A percentile compares a stretch with the other conserved stretches of the same genome.
phyloP scores from a whole-genome alignment of 352 stramenopile species.

The Pythium phragmiticola region DNA sequence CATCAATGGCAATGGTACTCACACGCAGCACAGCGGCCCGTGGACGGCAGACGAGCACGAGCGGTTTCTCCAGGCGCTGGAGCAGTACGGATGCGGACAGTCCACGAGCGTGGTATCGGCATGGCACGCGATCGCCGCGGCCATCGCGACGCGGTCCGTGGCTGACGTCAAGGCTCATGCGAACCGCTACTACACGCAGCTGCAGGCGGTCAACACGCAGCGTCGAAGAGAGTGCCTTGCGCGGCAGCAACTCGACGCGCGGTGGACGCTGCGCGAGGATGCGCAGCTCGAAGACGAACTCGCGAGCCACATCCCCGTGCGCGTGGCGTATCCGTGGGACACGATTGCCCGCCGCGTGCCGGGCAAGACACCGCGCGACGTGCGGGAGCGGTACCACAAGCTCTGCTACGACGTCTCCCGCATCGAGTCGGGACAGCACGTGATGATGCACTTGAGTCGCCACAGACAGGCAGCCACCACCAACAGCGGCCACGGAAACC shows the following conservation, averaged over 20 bases:
- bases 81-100: slow-evolving; percentile 55
- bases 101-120: slow-evolving; percentile 36
- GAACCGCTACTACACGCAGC: slow-evolving; percentile 36
- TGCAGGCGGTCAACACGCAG: slow-evolving; percentile 34
- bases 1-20: not conserved
- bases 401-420: slow-evolving; percentile 73
- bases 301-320: slow-evolving; percentile 33
- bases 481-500: not conserved
- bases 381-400: slow-evolving; percentile 71
- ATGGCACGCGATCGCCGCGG: slow-evolving; percentile 60
- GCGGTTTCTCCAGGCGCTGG: slow-evolving; percentile 63
- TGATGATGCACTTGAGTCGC: slow-evolving; percentile 54
- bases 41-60: slow-evolving; percentile 69
- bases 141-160: slow-evolving; percentile 50
- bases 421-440: slow-evolving; percentile 64
- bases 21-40: not conserved
- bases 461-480: not conserved
- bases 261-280: slow-evolving; percentile 68
- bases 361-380: slow-evolving; percentile 47
- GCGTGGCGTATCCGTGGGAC: slow-evolving; percentile 52
- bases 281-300: slow-evolving; percentile 64
- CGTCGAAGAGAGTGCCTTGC: slow-evolving; percentile 45
- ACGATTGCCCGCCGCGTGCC: slow-evolving; percentile 51
- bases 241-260: slow-evolving; percentile 54
- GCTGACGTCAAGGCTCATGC: slow-evolving; percentile 32